Percentiles rank a stretch among this genome's conserved stretches.
phyloP scores from a whole-genome alignment of 2,329 filamentous ascomycete genomes.

The Cephalotrichum gorgonifer region DNA sequence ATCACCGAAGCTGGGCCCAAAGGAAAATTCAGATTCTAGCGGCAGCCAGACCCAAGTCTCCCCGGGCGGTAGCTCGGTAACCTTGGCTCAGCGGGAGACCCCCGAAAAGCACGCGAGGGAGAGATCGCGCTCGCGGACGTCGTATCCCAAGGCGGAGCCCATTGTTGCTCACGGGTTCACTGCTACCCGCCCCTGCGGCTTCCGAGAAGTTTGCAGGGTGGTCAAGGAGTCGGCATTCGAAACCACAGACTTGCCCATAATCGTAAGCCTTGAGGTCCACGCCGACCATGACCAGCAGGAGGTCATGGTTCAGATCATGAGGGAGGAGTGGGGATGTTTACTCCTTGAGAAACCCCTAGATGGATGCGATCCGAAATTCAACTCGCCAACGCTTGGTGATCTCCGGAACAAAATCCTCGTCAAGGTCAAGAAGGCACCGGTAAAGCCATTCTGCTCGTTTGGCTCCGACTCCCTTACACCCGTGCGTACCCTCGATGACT shows the following conservation, averaged over 20 bases:
- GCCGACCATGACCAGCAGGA: conserved; percentile 74
- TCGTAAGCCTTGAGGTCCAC: conserved; percentile 89
- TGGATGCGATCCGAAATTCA: conserved; percentile 38
- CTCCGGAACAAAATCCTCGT: conserved; percentile 72
- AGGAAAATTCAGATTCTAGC: not conserved
- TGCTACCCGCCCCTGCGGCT: conserved; percentile 73
- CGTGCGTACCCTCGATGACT: not conserved
- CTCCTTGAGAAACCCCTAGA: conserved; percentile 53
- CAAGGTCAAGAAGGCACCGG: conserved; percentile 59
- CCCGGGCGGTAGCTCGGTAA: not conserved
- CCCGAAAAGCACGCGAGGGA: not conserved
- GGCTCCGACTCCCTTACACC: not conserved
- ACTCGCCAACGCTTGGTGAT: conserved; percentile 60
- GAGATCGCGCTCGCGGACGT: conserved; percentile 7
- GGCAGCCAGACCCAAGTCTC: conserved; percentile 2
- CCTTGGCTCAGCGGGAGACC: conserved; percentile 11
- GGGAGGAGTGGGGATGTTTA: conserved; percentile 69
- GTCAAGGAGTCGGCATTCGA: conserved; percentile 72
- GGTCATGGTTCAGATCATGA: conserved; percentile 90
- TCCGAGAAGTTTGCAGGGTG: conserved; percentile 74
- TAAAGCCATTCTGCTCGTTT: conserved; percentile 15
- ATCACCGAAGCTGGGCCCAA: not conserved
- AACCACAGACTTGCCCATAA: conserved; percentile 67
- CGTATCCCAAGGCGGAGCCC: conserved; percentile 49
- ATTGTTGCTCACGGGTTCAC: conserved; percentile 78